Base-by-base conservation (phyloP, 78 protist genomes). In the Dictyostelium firmibasis region DNA sequence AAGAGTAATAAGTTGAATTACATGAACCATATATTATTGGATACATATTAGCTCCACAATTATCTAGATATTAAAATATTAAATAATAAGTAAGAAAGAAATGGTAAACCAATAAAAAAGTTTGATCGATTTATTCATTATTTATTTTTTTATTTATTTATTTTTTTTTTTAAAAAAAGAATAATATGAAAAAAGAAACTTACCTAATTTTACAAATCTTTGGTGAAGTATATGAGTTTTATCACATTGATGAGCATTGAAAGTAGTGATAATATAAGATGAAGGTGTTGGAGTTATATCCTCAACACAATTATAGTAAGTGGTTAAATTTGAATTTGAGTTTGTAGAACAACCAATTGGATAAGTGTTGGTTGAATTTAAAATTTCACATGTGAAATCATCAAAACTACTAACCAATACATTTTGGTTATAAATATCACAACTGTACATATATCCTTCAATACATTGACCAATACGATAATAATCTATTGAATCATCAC, bases 21-120 rank as follows among this genome's bases (percentile, higher is more conserved):
- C 79, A 72, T 31, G 79, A 72, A 16, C 79, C 79, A 72, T 33
- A 33, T 33, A 72, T 29, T 29, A 72, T 72, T 72, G 79, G 79
- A 72, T 27, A 31, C 38, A 72, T 33, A 0, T 33, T 6, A 13
- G 20, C 3, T 29, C 43, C 36, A 33, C 79, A 72, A 31, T 31
- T 33, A 72, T 72, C 79, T 67, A 25, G 2, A 7, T 7, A 53
- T 53, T 2, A 16, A 7, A 53, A 53, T 53, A 16, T 7, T 53
- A 16, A 44, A 44, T 9, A 44, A 44, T 9, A 44, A 44, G 0
- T 8, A 44, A 8, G 7, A 44, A 8, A 44, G 7, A 8, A 44
- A 44, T 44, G 53, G 53, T 9, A 10, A 8, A 44, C 2, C 7
- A 53, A 57, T 1, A 50, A 67, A 27, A 10, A 27, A 67, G 35